phyloP scores from a whole-genome alignment of 2,329 filamentous ascomycete genomes.

The Aspergillus calidoustus region DNA sequence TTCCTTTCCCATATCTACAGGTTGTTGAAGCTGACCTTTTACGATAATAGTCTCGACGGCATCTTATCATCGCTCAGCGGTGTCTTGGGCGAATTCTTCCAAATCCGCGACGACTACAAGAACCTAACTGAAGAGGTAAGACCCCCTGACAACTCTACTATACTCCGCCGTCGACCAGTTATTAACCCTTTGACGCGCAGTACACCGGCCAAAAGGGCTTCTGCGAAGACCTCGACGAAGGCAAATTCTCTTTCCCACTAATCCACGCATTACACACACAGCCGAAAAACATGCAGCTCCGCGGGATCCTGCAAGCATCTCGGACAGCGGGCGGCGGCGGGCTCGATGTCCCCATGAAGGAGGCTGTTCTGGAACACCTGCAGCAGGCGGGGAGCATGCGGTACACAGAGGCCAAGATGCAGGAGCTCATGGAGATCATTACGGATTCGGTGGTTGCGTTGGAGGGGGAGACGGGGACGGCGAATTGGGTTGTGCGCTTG shows the following conservation, averaged over 20 bases:
- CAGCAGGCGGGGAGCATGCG: conserved; percentile 2
- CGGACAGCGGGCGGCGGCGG: not conserved
- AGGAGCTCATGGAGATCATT: conserved; percentile 6
- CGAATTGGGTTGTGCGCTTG: conserved; percentile 15
- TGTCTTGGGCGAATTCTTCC: conserved; percentile 82
- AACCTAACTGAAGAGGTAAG: conserved; percentile 17
- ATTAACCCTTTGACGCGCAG: not conserved
- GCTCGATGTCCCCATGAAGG: conserved; percentile 3
- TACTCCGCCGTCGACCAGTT: not conserved
- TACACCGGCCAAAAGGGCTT: conserved; percentile 88
- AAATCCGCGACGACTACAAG: conserved; percentile 59
- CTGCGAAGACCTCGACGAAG: conserved; percentile 90
- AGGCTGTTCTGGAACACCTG: conserved; percentile 1
- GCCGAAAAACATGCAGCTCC: not conserved
- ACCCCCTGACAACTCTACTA: not conserved
- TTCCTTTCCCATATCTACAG: not conserved
- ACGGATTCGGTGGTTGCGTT: not conserved
- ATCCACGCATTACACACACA: conserved; percentile 75
- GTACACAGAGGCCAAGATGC: conserved; percentile 5
- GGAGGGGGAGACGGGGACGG: not conserved
- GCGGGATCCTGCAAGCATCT: conserved; percentile 6
- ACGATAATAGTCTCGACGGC: conserved; percentile 27
- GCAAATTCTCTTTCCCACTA: conserved; percentile 92
- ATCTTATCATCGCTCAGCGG: conserved; percentile 65
- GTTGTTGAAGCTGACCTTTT: not conserved